These are phyloP conservation scores for Coniochaeta ligniaria DNA, from an alignment of 2,329 filamentous ascomycete species.

Conservation along the genomic window DNA sequence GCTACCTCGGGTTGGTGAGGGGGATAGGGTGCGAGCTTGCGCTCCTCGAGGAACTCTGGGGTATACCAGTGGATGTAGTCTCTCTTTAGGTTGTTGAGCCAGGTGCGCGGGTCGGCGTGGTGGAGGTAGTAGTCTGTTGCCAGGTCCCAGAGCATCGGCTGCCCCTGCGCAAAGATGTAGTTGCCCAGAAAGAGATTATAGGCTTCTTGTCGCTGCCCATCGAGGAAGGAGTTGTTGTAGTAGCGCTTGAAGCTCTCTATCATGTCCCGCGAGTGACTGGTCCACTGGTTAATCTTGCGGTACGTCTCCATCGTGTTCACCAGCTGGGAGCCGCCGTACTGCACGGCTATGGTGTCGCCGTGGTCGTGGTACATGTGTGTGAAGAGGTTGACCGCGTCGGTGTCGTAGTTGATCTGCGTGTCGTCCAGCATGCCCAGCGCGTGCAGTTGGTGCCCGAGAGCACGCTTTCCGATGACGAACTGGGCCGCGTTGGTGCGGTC, in stretches of 20 bases:
- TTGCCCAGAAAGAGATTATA: slow-evolving; percentile 97
- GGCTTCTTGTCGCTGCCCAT: slow-evolving; percentile 95
- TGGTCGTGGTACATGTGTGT: slow-evolving; percentile 99
- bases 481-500: slow-evolving; percentile 97
- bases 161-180: slow-evolving; percentile 79
- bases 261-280: slow-evolving; percentile 95
- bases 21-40: slow-evolving; percentile 45
- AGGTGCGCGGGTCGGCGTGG: slow-evolving; percentile 72
- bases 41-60: slow-evolving; percentile 59
- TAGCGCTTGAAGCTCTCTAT: slow-evolving; percentile 98
- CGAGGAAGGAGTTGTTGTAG: slow-evolving; percentile 94
- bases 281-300: slow-evolving; percentile 98
- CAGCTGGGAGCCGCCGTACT: slow-evolving; percentile 94
- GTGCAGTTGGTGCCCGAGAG: slow-evolving; percentile 85
- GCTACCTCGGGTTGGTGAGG: slow-evolving; percentile 26
- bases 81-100: slow-evolving; percentile 53
- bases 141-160: slow-evolving; percentile 96
- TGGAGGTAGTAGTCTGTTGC: slow-evolving; percentile 94
- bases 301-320: slow-evolving; percentile 99
- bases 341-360: slow-evolving; percentile 93
- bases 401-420: slow-evolving; percentile 79
- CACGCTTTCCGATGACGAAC: slow-evolving; percentile 93
- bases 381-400: slow-evolving; percentile 90
- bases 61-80: slow-evolving; percentile 91
- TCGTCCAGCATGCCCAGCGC: slow-evolving; percentile 80